Base-by-base conservation (phyloP, 768 basidiomycete species). In the Tricholoma bakamatsutake region DNA sequence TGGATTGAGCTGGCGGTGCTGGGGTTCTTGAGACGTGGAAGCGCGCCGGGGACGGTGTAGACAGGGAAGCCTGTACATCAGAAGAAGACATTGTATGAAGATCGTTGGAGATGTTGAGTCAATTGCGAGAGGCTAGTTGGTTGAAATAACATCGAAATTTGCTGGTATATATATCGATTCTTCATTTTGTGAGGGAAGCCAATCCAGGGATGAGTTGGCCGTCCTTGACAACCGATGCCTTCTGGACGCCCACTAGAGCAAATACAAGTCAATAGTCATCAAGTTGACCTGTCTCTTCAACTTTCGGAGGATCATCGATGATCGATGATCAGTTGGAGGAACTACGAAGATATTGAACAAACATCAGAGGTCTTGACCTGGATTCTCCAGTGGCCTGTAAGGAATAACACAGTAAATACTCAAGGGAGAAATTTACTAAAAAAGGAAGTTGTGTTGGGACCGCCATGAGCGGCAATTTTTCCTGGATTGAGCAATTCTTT, bases 1-100 rank as follows among this genome's bases (percentile, higher is more conserved):
- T 47, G 10, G 46, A 28, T 3, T 52, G 52, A 27, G 62, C 58
- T 27, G 62, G 55, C 18, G 55, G 58, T 34, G 65, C 60, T 27
- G 54, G 55, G 27, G 65, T 61, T 37, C 67, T 63, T 12, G 61
- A 39, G 5, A 59, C 40, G 45, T 66, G 58, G 6, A 63, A 64
- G 52, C 66, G 55, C 21, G 53, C 63, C n/a, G 61, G 57, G 21
- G 56, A 51, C 17, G 62, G 58, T 13, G 57, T 21, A 18, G 55
- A 51, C 24, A 64, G 24, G 1, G 59, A 45, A 34, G 43, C 50
- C 52, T 60, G 62, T 15, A 59, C 58, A 42, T 63, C 52, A 21
- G 57, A 57, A 28, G 59, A 33, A 57, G 61, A 59, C 62, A 66
- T 62, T 53, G 57, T 45, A 12, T 39, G 45, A 49, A 28, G 28